Base-by-base conservation (phyloP, 2,329 filamentous ascomycete genomes). In the Penicillium sp. region DNA sequence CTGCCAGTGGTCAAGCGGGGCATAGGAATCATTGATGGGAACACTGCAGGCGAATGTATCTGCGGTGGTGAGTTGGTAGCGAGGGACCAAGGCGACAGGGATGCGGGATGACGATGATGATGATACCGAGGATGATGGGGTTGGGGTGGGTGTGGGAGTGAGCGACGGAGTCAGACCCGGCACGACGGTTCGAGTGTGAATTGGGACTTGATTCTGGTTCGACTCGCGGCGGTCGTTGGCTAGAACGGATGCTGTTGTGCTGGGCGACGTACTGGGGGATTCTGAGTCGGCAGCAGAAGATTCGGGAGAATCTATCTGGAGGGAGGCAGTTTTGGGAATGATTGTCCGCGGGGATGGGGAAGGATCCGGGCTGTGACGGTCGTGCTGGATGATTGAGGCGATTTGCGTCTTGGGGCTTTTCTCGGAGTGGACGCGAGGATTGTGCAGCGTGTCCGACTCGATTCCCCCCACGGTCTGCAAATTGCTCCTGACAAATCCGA, bases 1-100 rank as follows among this genome's bases (percentile, higher is more conserved):
- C 67, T 94, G 87, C 90, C 91, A 97, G 71, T 97, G 91, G 60
- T 95, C 90, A n/a, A 86, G 78, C 0, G 87, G 83, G 12, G 82
- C 80, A 66, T 94, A 95, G 5, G 78, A 76, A 63, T 95, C 90
- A 13, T 77, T 73, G 56, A 94, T 89, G 1, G 86, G 85, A 38
- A 90, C 82, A 11, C 77, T 75, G 46, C 80, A 82, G 1, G 90
- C 86, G 65, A 85, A 91, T 41, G 77, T 74, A 64, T 96, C 87
- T 1, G 88, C 85, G 0, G 85, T 79, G 9, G 84, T 86, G 36
- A 96, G 80, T 52, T 89, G 88, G 68, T 89, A 96, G 24, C 86
- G 80, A 1, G 85, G 83, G 27, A 95, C 75, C 18, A 96, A 73
- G 3, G 90, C 83, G 26, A 95, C 79, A 0, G 88, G 29, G 29